These are phyloP conservation scores for Starmerella bombi DNA, from an alignment of 805 yeast genomes.

Conservation along the genomic window DNA sequence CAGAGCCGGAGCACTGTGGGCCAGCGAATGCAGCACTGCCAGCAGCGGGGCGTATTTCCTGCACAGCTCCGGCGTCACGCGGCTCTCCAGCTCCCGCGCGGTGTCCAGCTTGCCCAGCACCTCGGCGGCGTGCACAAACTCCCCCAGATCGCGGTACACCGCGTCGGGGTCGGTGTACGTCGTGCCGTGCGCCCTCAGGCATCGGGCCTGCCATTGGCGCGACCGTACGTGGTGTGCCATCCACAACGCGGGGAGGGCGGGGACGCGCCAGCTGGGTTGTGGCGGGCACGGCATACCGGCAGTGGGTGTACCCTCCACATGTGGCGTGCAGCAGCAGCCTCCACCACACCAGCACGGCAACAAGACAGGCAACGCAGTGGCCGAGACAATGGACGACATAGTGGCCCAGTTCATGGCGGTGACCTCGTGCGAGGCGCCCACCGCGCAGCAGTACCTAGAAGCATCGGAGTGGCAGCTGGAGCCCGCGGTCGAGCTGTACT, in stretches of 20 bases:
- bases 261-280: no score
- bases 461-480: slow-evolving; percentile 69
- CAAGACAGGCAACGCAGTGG: no score
- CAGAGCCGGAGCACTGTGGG: not conserved
- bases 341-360: no score
- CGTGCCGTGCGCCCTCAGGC: slow-evolving; percentile 7
- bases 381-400: slow-evolving; percentile 25
- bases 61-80: slow-evolving; percentile 18
- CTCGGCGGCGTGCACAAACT: slow-evolving; percentile 22
- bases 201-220: slow-evolving; percentile 7
- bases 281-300: no score
- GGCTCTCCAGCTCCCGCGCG: slow-evolving; percentile 19
- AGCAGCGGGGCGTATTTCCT: slow-evolving; percentile 17
- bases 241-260: no score
- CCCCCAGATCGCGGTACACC: slow-evolving; percentile 17
- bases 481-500: slow-evolving; percentile 68
- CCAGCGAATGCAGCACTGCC: slow-evolving; percentile 12
- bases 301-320: no score
- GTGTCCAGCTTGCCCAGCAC: slow-evolving; percentile 25
- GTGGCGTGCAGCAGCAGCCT: no score
- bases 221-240: no score
- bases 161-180: slow-evolving; percentile 10
- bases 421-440: slow-evolving; percentile 56
- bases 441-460: slow-evolving; percentile 65
- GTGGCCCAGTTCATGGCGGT: slow-evolving; percentile 70